These are phyloP conservation scores for Pseudocercospora eumusae DNA, from an alignment of 2,329 filamentous ascomycete genomes.

Conservation along the genomic window DNA sequence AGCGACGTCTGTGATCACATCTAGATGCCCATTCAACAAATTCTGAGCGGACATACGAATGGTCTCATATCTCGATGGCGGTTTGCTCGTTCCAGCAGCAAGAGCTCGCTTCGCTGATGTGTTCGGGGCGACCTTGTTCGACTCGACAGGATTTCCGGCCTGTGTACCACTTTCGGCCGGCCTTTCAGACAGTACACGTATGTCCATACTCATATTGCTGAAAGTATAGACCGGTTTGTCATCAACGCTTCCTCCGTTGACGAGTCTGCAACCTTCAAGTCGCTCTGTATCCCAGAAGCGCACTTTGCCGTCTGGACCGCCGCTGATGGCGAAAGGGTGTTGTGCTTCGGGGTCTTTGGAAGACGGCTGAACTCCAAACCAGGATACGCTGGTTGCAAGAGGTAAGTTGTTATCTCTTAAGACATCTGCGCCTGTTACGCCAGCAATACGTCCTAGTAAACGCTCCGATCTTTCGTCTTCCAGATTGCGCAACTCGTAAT, in stretches of 20 bases:
- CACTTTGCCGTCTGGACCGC: slow-evolving; percentile 84
- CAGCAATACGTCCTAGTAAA: slow-evolving; percentile 83
- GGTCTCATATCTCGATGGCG: slow-evolving; percentile 76
- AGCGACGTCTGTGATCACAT: slow-evolving; percentile 84
- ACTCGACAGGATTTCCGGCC: slow-evolving; percentile 29
- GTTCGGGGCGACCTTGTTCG: slow-evolving; percentile 32
- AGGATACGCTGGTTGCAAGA: slow-evolving; percentile 39
- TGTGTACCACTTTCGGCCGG: slow-evolving; percentile 24
- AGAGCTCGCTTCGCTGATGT: slow-evolving; percentile 42
- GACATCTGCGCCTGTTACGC: slow-evolving; percentile 52
- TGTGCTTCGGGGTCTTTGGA: slow-evolving; percentile 71
- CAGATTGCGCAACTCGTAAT: slow-evolving; percentile 81
- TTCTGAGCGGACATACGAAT: slow-evolving; percentile 85
- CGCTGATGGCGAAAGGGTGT: slow-evolving; percentile 82
- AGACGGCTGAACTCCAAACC: slow-evolving; percentile 68
- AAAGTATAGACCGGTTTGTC: slow-evolving; percentile 69
- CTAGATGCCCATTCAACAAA: slow-evolving; percentile 80
- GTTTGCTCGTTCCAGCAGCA: slow-evolving; percentile 41
- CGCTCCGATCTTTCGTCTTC: slow-evolving; percentile 86
- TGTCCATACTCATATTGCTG: slow-evolving; percentile 45
- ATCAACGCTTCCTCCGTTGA: slow-evolving; percentile 69
- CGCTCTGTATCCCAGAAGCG: slow-evolving; percentile 89
- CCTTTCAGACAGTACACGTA: slow-evolving; percentile 44
- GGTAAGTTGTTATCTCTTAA: slow-evolving; percentile 19
- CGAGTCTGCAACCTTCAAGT: slow-evolving; percentile 74